phyloP scores from a whole-genome alignment of 2,329 filamentous ascomycete species.

The Aspergillus spinulosporus region DNA sequence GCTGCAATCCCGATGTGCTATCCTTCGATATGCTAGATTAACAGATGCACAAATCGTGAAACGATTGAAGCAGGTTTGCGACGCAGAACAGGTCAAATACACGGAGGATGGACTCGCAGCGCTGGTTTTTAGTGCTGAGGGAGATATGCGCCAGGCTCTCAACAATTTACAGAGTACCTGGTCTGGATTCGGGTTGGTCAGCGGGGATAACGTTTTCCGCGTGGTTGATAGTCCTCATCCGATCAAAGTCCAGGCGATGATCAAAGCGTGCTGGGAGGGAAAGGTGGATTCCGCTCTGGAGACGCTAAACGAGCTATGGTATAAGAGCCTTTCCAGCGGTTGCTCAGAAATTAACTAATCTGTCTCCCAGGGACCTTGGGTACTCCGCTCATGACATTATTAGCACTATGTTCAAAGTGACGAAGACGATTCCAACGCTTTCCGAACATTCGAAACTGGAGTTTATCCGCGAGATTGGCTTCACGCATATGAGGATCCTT shows the following conservation, averaged over 20 bases:
- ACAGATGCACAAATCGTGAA: conserved; percentile 93
- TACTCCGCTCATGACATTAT: conserved; percentile 99
- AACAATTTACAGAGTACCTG: conserved; percentile 95
- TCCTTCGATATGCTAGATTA: conserved; percentile 86
- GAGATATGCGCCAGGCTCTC: conserved; percentile 98
- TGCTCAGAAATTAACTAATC: conserved; percentile 9
- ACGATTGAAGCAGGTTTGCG: conserved; percentile 85
- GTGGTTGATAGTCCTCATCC: conserved; percentile 97
- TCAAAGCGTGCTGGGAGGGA: conserved; percentile 93
- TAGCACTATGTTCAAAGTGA: conserved; percentile 98
- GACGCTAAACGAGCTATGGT: conserved; percentile 85
- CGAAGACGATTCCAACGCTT: conserved; percentile 87
- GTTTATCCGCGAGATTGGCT: conserved; percentile 98
- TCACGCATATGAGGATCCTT: conserved; percentile 98
- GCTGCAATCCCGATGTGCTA: conserved; percentile 94
- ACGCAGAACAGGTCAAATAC: conserved; percentile 86
- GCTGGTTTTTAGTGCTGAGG: conserved; percentile 95
- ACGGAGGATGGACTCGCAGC: conserved; percentile 92
- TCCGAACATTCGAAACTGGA: conserved; percentile 95
- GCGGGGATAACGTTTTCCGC: conserved; percentile 94
- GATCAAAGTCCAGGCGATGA: conserved; percentile 97
- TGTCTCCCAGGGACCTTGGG: conserved; percentile 64
- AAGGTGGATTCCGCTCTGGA: conserved; percentile 87
- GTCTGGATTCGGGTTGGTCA: conserved; percentile 96
- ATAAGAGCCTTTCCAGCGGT: conserved; percentile 24